phyloP scores from a whole-genome alignment of 352 stramenopile genomes.

The Phytopythium aichiense region DNA sequence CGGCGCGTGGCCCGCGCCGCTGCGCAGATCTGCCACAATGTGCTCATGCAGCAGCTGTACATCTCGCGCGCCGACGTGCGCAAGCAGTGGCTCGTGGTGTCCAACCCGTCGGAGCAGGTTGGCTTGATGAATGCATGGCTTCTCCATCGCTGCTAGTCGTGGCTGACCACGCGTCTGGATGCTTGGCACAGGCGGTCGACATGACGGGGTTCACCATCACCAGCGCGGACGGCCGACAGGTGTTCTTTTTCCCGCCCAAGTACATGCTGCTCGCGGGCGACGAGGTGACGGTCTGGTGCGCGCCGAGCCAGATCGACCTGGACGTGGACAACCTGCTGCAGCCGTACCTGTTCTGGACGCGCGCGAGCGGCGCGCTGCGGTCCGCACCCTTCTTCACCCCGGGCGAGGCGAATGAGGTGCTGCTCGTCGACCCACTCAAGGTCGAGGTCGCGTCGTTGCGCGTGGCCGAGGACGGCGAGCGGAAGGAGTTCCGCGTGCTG shows the following conservation, averaged over 20 bases:
- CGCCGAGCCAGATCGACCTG: slow-evolving; percentile 49
- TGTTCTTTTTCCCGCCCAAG: slow-evolving; percentile 59
- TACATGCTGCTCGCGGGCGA: slow-evolving; percentile 76
- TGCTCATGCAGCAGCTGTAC: slow-evolving; percentile 87
- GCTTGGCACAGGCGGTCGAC: slow-evolving; percentile 34
- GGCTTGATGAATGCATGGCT: neutral
- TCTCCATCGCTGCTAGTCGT: too few relatives aligned
- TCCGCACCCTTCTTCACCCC: slow-evolving; percentile 56
- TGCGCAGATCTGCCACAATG: slow-evolving; percentile 83
- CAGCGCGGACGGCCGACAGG: slow-evolving; percentile 33
- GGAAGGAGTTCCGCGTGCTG: slow-evolving; percentile 75
- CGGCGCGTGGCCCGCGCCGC: slow-evolving; percentile 61
- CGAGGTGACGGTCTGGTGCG: slow-evolving; percentile 81
- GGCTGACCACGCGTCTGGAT: neutral
- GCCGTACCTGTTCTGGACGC: slow-evolving; percentile 82
- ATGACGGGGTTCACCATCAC: slow-evolving; percentile 61
- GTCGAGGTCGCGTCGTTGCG: slow-evolving; percentile 79
- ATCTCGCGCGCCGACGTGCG: slow-evolving; percentile 60
- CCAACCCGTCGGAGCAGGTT: slow-evolving; percentile 67
- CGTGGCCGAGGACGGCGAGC: slow-evolving; percentile 42
- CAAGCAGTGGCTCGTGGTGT: slow-evolving; percentile 83
- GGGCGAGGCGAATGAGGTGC: slow-evolving; percentile 45
- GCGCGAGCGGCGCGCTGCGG: slow-evolving; percentile 46
- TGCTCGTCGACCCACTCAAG: slow-evolving; percentile 71
- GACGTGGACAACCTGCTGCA: slow-evolving; percentile 73